Percentiles rank a stretch among this genome's conserved stretches.
These are phyloP conservation scores for Dendrobium chrysotoxum DNA, from an alignment of 106 monocot species.

Conservation along the genomic window DNA sequence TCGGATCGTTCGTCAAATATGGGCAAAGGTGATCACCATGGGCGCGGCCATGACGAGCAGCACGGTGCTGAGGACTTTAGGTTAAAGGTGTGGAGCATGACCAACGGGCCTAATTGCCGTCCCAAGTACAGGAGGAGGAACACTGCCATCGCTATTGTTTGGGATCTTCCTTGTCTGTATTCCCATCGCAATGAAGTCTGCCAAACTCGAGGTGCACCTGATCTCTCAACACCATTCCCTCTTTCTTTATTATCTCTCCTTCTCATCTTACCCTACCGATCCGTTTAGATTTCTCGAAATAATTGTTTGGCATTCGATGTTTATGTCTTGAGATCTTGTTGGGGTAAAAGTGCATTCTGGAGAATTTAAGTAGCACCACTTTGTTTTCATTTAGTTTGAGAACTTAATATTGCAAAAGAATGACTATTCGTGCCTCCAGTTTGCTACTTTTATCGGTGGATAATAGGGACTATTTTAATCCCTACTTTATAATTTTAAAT, in stretches of 20 bases:
- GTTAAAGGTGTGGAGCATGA: conserved; percentile 87
- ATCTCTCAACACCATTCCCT: not conserved
- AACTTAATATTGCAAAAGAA: too few species aligned
- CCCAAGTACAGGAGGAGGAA: conserved; percentile 85
- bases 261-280: not conserved
- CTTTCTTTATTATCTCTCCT: not conserved
- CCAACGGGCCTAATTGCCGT: conserved; percentile 88
- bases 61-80: conserved; percentile 39
- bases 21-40: conserved; percentile 25
- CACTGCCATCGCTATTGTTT: conserved; percentile 84
- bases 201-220: conserved; percentile 74
- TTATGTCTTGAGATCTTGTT: not conserved
- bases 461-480: too few species aligned
- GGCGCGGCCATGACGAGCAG: conserved; percentile 10
- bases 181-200: conserved; percentile 89
- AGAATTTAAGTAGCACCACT: too few species aligned
- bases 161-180: conserved; percentile 91
- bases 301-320: not conserved
- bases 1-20: conserved; percentile 6
- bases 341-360: too few species aligned
- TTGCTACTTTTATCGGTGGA: too few species aligned
- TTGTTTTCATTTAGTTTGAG: too few species aligned
- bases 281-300: not conserved
- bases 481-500: too few species aligned
- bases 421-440: too few species aligned